Evolutionary conservation across 345 rosid genomes (phyloP), one percentile per base, ranked within the genome.

Genomic region (Reutealis trisperma): DNA sequence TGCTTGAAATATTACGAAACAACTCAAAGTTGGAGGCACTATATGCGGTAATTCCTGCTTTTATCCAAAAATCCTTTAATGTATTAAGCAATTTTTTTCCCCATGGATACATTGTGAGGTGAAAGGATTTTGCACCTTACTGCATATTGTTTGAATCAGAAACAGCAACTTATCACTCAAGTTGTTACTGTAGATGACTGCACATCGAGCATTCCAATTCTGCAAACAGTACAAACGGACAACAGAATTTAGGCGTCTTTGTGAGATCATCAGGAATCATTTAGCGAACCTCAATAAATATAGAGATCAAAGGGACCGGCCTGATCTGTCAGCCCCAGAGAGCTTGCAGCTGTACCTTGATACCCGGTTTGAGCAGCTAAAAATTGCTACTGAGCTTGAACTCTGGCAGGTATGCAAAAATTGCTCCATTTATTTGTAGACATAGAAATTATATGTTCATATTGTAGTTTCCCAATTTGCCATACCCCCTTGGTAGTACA

Each of bases 271-370:
- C 72, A 88, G 98, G 83, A 96, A 92, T 65, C 99, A 96, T 87
- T 81, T 96, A 70, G 85, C 91, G 8, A 96, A 96, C 78, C 94
- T 96, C 62, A 96, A 92, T 85, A 94, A 96, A 74, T 96, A 96
- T 77, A 90, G 97, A 81, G 99, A 94, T 72, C 99, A 96, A 80
- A 94, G 99, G 87, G 99, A 96, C 75, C 86, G 99, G 37, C 99
- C 99, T 84, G 99, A 94, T 83, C 85, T 96, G 21, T 83, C 99
- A 22, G 92, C 97, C 51, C 98, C 99, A 9, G 98, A 92, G 87
- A 96, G 96, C 78, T 82, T 94, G 86, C 97, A 96, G 75, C 90
- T 94, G 67, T 96, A 96, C 73, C 91, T 94, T 47, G 98, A 94
- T 73, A 96, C 99, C 52, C 89, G 99, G 75, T 91, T 94, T 88